These are phyloP conservation scores for Xylaria sp. DNA, from an alignment of 2,329 filamentous ascomycete species.

Conservation along the genomic window DNA sequence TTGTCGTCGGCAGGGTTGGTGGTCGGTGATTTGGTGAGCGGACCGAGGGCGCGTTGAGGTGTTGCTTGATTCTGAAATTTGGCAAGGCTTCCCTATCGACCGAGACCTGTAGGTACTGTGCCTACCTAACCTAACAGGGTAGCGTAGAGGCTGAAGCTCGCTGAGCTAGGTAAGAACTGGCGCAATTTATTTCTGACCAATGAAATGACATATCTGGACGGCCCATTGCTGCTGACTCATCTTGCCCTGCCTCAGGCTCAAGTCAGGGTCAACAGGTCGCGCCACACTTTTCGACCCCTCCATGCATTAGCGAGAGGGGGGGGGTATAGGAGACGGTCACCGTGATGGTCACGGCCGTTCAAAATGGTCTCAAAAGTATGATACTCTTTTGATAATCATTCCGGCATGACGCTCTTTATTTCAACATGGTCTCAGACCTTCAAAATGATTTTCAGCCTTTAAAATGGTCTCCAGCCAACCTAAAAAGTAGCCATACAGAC, in stretches of 20 bases:
- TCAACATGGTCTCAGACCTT: no score
- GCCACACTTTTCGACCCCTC: slow-evolving; percentile 34
- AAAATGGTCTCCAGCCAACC: no score
- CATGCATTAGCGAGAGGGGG: no score
- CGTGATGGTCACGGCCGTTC: no score
- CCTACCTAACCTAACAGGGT: neutral
- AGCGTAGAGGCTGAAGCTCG: neutral
- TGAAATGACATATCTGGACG: neutral
- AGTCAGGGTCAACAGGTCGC: neutral
- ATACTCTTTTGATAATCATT: no score
- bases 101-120: neutral
- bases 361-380: no score
- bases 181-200: neutral
- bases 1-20: slow-evolving; percentile 12
- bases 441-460: no score
- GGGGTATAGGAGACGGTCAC: no score
- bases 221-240: neutral
- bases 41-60: slow-evolving; percentile 9
- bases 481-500: no score
- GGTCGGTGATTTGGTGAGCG: neutral
- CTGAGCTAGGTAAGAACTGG: neutral
- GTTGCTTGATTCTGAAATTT: slow-evolving; percentile 27
- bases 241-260: neutral
- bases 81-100: slow-evolving; percentile 35
- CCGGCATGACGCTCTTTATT: no score